Base-by-base conservation (phyloP, 441 rosid species). In the Populus trichocarpa region DNA sequence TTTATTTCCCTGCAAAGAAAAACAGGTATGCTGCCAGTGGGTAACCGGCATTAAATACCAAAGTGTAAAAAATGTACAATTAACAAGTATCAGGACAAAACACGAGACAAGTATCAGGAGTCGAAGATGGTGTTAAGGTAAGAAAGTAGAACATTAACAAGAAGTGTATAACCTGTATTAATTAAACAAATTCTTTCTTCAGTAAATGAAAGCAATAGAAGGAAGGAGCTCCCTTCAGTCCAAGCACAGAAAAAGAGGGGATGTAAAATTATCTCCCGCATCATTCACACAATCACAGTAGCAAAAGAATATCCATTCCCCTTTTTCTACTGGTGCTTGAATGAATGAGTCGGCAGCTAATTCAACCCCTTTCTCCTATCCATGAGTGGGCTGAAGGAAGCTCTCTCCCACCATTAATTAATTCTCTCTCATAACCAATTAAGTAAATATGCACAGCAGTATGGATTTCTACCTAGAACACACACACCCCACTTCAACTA, bases 211-310 rank as follows among this genome's bases (percentile, higher is more conserved):
- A 78, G 64, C 4, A 71, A 63, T 38, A 46, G 82, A 85, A 81
- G 72, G 92, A 88, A 88, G 96, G 96, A 93, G 96, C 92, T 91
- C 94, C 97, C 96, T 92, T 92, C 95, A 92, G 97, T 92, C 97
- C 97, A 92, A 92, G 87, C 93, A 89, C 85, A 83, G 92, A 89
- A 84, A 40, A 40, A 83, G 89, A 79, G 86, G 86, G 88, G 81
- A 86, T 82, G 88, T 79, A 90, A 83, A 90, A 83, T 74, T 80
- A 88, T 89, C 97, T 93, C 94, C 97, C 96, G 94, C 95, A 86
- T 92, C 97, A 93, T 92, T 92, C 98, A 93, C 86, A 83, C 95
- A 92, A 85, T 75, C 98, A 90, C 91, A 80, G 86, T 78, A 88
- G 89, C 79, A 74, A 78, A 68, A 80, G 20, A 63, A 40, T 11